A percentile compares a stretch with the other conserved stretches of the same genome.
Conservation (phyloP, 495 filamentous ascomycete genomes). For the Aspergillus avenaceus region DNA sequence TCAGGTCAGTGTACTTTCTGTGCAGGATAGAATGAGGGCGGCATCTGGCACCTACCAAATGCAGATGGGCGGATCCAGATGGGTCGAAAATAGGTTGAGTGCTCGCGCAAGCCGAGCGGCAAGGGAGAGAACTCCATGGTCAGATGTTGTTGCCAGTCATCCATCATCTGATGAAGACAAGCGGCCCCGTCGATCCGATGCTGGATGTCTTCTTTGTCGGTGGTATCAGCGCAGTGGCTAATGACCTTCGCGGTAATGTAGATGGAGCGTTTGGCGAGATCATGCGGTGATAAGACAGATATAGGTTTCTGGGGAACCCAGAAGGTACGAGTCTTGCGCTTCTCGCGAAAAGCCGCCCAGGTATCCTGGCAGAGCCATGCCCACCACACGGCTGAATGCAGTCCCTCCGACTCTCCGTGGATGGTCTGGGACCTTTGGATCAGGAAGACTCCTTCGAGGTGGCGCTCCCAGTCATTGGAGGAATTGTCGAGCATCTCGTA, state of each 20-base stretch:
- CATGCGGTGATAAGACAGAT: conserved; percentile 1
- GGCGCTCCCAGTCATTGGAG: conserved; percentile 10
- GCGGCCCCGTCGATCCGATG: conserved; percentile 8
- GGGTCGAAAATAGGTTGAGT: conserved; percentile 7
- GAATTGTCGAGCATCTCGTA: conserved; percentile 14
- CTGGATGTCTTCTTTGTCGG: conserved; percentile 5
- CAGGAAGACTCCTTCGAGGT: conserved; percentile 8
- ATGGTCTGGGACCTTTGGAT: conserved; percentile 12
- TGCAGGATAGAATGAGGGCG: no score
- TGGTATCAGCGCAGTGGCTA: conserved; percentile 4
- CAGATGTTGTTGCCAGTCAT: conserved; percentile 22
- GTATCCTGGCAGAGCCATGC: conserved; percentile 14
- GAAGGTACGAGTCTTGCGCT: conserved; percentile 8
- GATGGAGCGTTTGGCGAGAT: conserved; percentile 7
- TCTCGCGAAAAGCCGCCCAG: conserved; percentile 12
- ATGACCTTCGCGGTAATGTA: conserved; percentile 17
- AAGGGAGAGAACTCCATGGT: conserved; percentile 22
- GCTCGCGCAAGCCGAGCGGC: conserved; percentile 1
- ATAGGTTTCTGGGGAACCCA: conserved; percentile 6
- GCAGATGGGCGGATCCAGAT: conserved; percentile 19
- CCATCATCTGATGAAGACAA: conserved; percentile 13
- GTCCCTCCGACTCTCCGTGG: conserved; percentile 9
- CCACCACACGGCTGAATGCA: conserved; percentile 11
- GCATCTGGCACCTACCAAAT: conserved; percentile 20
- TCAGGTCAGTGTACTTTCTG: neutral